Evolutionary conservation across 2,329 filamentous ascomycete genomes (phyloP).

Genomic region (Pseudocercospora macadamiae): DNA sequence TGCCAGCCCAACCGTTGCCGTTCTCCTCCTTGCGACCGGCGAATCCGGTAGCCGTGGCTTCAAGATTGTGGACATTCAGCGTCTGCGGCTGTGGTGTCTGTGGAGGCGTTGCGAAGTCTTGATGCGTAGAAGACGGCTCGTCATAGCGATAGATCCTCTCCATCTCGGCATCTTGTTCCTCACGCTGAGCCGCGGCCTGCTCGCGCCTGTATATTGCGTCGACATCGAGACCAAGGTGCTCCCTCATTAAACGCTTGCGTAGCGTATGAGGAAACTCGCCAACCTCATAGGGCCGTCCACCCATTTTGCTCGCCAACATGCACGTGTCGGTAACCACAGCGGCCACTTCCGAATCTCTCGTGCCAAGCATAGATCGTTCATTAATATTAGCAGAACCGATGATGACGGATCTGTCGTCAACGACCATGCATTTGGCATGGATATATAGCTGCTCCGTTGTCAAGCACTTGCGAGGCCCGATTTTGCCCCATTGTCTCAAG

Average conservation of each 20-base stretch:
- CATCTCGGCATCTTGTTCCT: slow-evolving; percentile 65
- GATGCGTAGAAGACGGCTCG: slow-evolving; percentile 1
- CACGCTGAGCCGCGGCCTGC: slow-evolving; percentile 34
- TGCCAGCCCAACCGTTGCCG: slow-evolving; percentile 22
- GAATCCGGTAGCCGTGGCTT: slow-evolving; percentile 18
- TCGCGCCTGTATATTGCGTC: slow-evolving; percentile 67
- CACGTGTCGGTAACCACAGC: slow-evolving; percentile 90
- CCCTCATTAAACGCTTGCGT: slow-evolving; percentile 90
- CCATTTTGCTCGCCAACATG: slow-evolving; percentile 91
- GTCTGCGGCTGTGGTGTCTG: slow-evolving; percentile 35
- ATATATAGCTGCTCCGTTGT: slow-evolving; percentile 98
- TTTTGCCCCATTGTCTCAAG: slow-evolving; percentile 86
- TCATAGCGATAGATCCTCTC: slow-evolving; percentile 39
- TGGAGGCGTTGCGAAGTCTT: slow-evolving; percentile 34
- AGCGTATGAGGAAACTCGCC: slow-evolving; percentile 91
- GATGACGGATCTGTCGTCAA: slow-evolving; percentile 88
- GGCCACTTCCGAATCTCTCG: slow-evolving; percentile 88
- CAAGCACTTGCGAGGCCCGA: slow-evolving; percentile 77
- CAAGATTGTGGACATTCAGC: slow-evolving; percentile 33
- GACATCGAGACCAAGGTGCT: slow-evolving; percentile 93
- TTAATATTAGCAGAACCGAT: slow-evolving; percentile 99
- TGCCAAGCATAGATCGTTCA: slow-evolving; percentile 91
- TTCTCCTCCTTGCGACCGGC: slow-evolving; percentile 17
- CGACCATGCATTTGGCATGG: slow-evolving; percentile 94
- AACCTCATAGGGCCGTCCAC: slow-evolving; percentile 82